Conservation (phyloP, 805 yeast genomes). For the Wickerhamomyces subpelliculosus region DNA sequence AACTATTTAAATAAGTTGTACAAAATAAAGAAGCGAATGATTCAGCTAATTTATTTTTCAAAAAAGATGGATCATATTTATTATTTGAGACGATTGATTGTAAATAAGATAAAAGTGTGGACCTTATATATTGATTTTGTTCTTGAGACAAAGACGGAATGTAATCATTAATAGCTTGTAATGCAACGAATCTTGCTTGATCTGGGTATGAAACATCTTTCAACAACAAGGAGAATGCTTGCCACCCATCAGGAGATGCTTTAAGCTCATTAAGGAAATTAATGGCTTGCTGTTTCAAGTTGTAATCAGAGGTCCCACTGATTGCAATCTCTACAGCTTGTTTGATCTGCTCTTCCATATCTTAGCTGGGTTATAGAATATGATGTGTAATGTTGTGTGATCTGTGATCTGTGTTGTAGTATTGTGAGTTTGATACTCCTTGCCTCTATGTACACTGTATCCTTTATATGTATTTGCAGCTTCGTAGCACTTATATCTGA, state of each 20-base stretch:
- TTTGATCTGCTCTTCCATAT: slow-evolving; percentile 20
- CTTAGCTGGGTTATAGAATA: background rate
- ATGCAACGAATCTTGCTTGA: slow-evolving; percentile 21
- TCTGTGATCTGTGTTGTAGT: background rate
- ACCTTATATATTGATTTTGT: slow-evolving; percentile 18
- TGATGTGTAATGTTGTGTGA: no score
- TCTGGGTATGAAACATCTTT: slow-evolving; percentile 22
- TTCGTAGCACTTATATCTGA: no score
- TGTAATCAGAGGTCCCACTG: slow-evolving; percentile 18
- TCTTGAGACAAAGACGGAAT: slow-evolving; percentile 16
- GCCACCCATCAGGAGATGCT: slow-evolving; percentile 40
- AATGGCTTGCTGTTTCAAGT: slow-evolving; percentile 30
- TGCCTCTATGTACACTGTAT: background rate
- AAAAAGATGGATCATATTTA: slow-evolving; percentile 30
- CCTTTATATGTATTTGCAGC: background rate
- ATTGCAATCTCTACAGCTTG: slow-evolving; percentile 26
- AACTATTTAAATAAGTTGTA: slow-evolving; percentile 37
- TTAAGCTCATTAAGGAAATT: slow-evolving; percentile 36
- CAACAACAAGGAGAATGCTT: slow-evolving; percentile 34
- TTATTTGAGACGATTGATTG: slow-evolving; percentile 11
- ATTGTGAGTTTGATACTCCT: background rate
- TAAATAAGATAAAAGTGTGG: slow-evolving; percentile 14
- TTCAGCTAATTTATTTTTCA: slow-evolving; percentile 54
- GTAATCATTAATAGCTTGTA: slow-evolving; percentile 21
- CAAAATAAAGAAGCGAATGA: slow-evolving; percentile 46